Evolutionary conservation across 352 stramenopile species (phyloP), one percentile per base, ranked within the genome.

Genomic region (Globisporangium perplexum): DNA sequence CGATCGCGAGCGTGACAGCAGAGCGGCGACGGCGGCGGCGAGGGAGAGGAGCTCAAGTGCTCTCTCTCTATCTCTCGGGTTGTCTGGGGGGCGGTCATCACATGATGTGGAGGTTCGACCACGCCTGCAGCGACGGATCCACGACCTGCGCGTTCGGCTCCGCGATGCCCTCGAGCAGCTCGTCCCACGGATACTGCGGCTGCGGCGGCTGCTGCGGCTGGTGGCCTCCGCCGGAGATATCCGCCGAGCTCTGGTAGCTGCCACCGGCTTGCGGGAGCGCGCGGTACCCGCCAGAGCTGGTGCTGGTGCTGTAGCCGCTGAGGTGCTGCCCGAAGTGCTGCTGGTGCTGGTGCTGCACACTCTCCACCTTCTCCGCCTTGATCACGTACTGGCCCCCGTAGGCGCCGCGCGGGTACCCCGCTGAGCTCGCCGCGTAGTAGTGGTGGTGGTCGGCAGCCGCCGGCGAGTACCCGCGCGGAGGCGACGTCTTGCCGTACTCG

Each of bases 31-130:
- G 38, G 33, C 24, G 36, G 8, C 23, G 22, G 49, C 15, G 24
- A 46, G 7, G 7, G 14, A 10, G 26, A 8, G 6, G 26, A 50
- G 6, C 18, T 31, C 7, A 31, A 3, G 28, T n/a, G n/a, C n/a
- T n/a, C n/a, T n/a, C n/a, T n/a, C n/a, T n/a, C n/a, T n/a, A n/a
- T n/a, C n/a, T n/a, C n/a, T n/a, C n/a, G n/a, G n/a, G 28, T 8
- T 31, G 8, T 11, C 30, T 11, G 30, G 30, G 7, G 8, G 30
- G 47, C 33, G 30, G 31, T 20, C 12, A 23, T 59, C 51, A 90
- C 63, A 88, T 75, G 53, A 90, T 84, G 65, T 85, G 69, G 49
- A 90, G 72, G 60, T 80, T 88, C 26, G 75, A 83, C 77, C 77
- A 90, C 35, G 69, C 66, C 50, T 90, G 76, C 45, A 93, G 66